A percentile compares a stretch with the other conserved stretches of the same genome.
phyloP scores from a whole-genome alignment of 1,284 basidiomycete species.

The Pseudozyma tsukubaensis region DNA sequence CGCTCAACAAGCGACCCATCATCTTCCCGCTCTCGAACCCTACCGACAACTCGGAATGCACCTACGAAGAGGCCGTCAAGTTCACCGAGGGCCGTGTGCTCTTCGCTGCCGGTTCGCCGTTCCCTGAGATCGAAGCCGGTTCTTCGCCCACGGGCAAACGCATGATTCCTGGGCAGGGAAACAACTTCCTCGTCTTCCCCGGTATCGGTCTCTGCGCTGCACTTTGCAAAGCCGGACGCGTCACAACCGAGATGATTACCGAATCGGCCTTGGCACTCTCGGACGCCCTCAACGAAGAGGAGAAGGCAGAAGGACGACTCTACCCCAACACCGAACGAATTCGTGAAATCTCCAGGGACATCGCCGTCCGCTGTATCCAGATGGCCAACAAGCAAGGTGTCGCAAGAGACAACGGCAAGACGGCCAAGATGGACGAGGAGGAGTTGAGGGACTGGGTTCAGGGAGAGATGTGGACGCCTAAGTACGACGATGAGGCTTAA shows the following conservation, averaged over 20 bases:
- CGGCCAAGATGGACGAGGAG: slow-evolving; percentile 57
- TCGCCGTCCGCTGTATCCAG: slow-evolving; percentile 61
- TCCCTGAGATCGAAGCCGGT: slow-evolving; percentile 74
- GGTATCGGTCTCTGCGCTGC: slow-evolving; percentile 64
- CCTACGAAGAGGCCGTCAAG: slow-evolving; percentile 83
- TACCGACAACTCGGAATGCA: slow-evolving; percentile 78
- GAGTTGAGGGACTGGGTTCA: slow-evolving; percentile 60
- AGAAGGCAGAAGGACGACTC: slow-evolving; percentile 71
- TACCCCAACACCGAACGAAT: slow-evolving; percentile 64
- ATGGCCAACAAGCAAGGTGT: slow-evolving; percentile 63
- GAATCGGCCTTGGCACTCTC: slow-evolving; percentile 78
- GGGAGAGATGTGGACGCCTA: slow-evolving; percentile 64
- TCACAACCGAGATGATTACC: slow-evolving; percentile 80
- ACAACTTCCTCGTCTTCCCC: slow-evolving; percentile 76
- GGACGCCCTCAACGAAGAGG: slow-evolving; percentile 79
- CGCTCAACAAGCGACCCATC: slow-evolving; percentile 85
- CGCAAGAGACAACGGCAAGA: slow-evolving; percentile 60
- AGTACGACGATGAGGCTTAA: slow-evolving; percentile 48
- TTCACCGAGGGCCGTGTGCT: slow-evolving; percentile 76
- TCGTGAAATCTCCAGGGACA: slow-evolving; percentile 60
- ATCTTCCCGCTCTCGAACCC: slow-evolving; percentile 98
- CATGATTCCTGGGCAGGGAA: slow-evolving; percentile 87
- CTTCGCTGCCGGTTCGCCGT: slow-evolving; percentile 92
- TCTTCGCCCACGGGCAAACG: slow-evolving; percentile 73
- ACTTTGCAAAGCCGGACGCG: slow-evolving; percentile 77